Conservation (phyloP, 2,329 filamentous ascomycete genomes). For the Colletotrichum lentis region DNA sequence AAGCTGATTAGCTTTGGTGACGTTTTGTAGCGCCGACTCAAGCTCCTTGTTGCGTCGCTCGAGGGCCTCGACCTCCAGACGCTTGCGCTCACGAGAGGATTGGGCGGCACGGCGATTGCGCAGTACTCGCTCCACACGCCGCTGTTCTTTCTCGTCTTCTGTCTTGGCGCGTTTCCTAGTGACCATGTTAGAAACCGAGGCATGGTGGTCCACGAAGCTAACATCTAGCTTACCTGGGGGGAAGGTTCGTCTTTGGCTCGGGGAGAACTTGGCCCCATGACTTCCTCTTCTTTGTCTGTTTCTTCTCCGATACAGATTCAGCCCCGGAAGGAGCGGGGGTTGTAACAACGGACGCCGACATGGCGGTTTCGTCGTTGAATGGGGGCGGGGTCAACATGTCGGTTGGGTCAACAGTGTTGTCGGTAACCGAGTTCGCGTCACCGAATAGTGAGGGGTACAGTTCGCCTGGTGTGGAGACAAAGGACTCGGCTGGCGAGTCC, state of each 20-base stretch:
- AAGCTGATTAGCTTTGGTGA: constrained; percentile 62
- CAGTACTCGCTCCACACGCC: constrained; percentile 94
- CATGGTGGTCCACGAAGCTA: constrained; percentile 9
- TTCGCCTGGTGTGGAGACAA: constrained; percentile 60
- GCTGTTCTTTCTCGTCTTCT: constrained; percentile 98
- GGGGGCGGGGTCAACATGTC: constrained; percentile 61
- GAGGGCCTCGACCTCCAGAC: constrained; percentile 85
- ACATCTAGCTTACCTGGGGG: constrained; percentile 72
- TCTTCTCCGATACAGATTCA: constrained; percentile 63
- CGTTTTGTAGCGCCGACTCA: constrained; percentile 67
- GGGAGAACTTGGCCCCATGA: constrained; percentile 98
- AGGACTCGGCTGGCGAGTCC: constrained; percentile 62
- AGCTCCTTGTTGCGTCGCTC: constrained; percentile 78
- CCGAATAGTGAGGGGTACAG: constrained; percentile 59
- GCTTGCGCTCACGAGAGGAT: constrained; percentile 93
- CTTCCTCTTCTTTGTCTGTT: constrained; percentile 90
- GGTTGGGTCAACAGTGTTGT: constrained; percentile 53
- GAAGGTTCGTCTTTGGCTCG: constrained; percentile 94
- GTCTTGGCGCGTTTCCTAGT: constrained; percentile 94
- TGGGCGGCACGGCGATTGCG: constrained; percentile 95
- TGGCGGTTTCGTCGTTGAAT: constrained; percentile 42
- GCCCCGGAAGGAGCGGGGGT: constrained; percentile 4
- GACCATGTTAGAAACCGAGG: constrained; percentile 34
- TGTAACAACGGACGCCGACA: constrained; percentile 40
- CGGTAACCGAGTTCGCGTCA: constrained; percentile 42